Conservation (phyloP, 176 grass and related monocot genomes). For the Oryza nivara region DNA sequence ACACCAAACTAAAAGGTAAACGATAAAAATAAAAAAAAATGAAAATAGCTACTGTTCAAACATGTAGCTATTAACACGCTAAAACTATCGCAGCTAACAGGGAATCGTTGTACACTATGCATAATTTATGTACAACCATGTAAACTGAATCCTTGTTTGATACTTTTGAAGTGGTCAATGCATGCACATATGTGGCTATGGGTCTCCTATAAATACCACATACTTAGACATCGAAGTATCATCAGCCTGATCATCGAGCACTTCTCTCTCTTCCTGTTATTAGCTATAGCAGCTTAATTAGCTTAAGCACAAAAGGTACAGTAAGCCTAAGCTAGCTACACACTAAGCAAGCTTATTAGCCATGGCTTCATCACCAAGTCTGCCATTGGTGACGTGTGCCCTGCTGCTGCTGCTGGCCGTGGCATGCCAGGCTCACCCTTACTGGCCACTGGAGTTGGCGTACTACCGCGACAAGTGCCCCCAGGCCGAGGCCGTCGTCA, state of each 20-base stretch:
- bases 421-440: slow-evolving; percentile 11
- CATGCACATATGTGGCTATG: not conserved
- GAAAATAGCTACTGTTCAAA: not conserved
- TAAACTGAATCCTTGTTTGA: not conserved
- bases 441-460: slow-evolving; percentile 39
- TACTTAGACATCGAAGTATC: not conserved
- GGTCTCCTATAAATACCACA: not conserved
- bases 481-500: slow-evolving; percentile 44
- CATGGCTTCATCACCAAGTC: not conserved
- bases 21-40: too few species aligned
- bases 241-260: not conserved
- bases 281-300: not conserved
- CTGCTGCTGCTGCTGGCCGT: not conserved
- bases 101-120: not conserved
- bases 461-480: slow-evolving; percentile 46
- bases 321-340: too few species aligned
- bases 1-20: not conserved
- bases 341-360: too few species aligned
- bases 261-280: not conserved
- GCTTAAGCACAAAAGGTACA: not conserved
- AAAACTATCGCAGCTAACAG: not conserved
- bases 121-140: not conserved
- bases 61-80: not conserved
- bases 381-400: not conserved
- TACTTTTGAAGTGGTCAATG: not conserved